Percentiles rank a stretch among this genome's conserved stretches.
These are phyloP conservation scores for Elsinoe batatas DNA, from an alignment of 2,329 filamentous ascomycete genomes.

Conservation along the genomic window DNA sequence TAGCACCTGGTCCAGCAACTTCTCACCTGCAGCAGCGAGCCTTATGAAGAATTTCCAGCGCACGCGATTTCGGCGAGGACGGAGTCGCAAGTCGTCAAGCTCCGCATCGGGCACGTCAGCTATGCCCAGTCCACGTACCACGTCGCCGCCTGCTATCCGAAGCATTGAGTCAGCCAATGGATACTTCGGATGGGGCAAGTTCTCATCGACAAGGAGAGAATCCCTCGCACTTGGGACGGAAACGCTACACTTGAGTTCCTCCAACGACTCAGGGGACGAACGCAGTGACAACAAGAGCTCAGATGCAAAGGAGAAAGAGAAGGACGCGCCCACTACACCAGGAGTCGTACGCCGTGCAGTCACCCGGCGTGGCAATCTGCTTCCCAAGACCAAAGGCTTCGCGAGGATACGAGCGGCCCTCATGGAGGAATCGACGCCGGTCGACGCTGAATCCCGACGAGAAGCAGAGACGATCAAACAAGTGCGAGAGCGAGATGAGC, in stretches of 20 bases:
- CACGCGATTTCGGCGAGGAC: slow-evolving; percentile 41
- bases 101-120: slow-evolving; percentile 53
- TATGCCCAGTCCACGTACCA: slow-evolving; percentile 59
- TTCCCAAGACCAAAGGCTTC: slow-evolving; percentile 95
- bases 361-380: slow-evolving; percentile 74
- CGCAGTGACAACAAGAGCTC: background rate
- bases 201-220: slow-evolving; percentile 55
- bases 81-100: slow-evolving; percentile 56
- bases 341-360: slow-evolving; percentile 76
- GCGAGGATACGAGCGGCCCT: slow-evolving; percentile 84
- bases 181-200: slow-evolving; percentile 23
- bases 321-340: slow-evolving; percentile 45
- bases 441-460: slow-evolving; percentile 78
- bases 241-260: slow-evolving; percentile 68
- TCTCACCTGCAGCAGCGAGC: slow-evolving; percentile 62
- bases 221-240: slow-evolving; percentile 87
- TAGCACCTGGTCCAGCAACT: slow-evolving; percentile 48
- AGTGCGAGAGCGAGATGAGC: slow-evolving; percentile 74
- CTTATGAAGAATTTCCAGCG: slow-evolving; percentile 75
- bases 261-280: slow-evolving; percentile 74
- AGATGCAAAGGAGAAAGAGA: slow-evolving; percentile 22
- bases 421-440: slow-evolving; percentile 74
- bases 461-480: slow-evolving; percentile 95
- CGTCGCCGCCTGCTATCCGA: slow-evolving; percentile 60
- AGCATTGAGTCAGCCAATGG: slow-evolving; percentile 44